Evolutionary conservation across 1,284 basidiomycete genomes (phyloP), one percentile per base, ranked within the genome.

Genomic region (Apiotrichum mycotoxinovorans): DNA sequence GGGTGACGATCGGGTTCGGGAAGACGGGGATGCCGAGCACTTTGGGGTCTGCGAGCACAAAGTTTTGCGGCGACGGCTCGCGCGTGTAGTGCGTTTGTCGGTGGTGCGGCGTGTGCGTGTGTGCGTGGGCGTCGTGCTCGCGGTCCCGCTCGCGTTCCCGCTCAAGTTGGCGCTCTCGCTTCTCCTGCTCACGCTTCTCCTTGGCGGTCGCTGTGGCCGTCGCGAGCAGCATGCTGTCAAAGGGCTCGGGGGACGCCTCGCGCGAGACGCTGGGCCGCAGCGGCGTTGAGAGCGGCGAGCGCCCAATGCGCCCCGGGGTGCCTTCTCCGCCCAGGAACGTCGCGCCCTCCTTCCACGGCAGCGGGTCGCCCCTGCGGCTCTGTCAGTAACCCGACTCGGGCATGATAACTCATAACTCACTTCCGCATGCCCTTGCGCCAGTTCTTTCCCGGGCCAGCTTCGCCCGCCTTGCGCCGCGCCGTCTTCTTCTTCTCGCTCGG

Each of bases 371-470:
- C 51, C 66, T 68, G 30, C 30, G 46, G 8, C 33, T 41, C 8
- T 30, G 51, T 57, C 56, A 57, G 56, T 20, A 37, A 37, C 4
- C 35, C 8, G 33, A 34, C 9, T 9, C 17, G 17, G 4, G 9
- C 17, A 37, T 37, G 17, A 18, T 38, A 14, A 8, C 37, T 8
- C 37, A 17, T 25, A 17, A 69, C 72, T 52, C 63, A 72, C 71
- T 76, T 76, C 55, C 70, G 71, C 38, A 70, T 41, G 8, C 69
- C 71, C 62, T 72, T 72, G 48, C 69, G 64, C 70, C 68, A 71
- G 26, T 62, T 65, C 57, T 71, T 72, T 20, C 69, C 71, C 7
- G 69, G 69, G 4, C 69, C 71, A 8, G 51, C 64, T 0, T 54
- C 61, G 8, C 47, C 23, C 18, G 38, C 42, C 43, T 47, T 56